Conservation (phyloP, 257 asterid species). For the Solanum chiquidenum region DNA sequence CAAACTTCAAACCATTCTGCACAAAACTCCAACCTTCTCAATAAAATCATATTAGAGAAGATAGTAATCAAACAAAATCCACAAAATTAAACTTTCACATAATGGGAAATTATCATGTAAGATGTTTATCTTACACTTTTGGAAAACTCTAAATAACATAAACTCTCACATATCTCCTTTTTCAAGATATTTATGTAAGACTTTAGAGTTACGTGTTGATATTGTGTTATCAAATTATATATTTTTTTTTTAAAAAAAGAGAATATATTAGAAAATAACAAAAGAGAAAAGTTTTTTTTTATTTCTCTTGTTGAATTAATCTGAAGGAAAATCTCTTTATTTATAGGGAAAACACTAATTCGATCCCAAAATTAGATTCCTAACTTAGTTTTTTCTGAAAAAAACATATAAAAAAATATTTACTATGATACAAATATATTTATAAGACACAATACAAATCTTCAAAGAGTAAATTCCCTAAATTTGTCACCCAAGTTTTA, state of each 20-base stretch:
- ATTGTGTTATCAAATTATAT: background rate
- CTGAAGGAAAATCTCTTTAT: background rate
- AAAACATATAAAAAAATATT: too few relatives aligned
- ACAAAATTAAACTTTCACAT: background rate
- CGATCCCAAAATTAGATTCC: background rate
- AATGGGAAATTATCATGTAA: background rate
- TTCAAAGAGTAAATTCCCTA: too few relatives aligned
- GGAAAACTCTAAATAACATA: background rate
- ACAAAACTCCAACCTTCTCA: background rate
- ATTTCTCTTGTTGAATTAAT: background rate
- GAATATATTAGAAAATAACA: background rate
- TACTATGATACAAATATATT: too few relatives aligned
- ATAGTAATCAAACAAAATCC: background rate
- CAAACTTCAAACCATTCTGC: background rate
- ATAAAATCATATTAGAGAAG: background rate
- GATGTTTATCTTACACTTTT: background rate
- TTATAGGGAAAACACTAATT: background rate
- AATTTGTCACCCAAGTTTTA: too few relatives aligned
- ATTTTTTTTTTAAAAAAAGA: rapidly evolving
- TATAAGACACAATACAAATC: background rate
- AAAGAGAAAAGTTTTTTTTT: background rate
- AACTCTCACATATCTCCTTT: background rate
- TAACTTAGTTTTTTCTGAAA: background rate
- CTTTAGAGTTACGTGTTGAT: background rate
- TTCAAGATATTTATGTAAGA: too few relatives aligned